Conservation (phyloP, 2,329 filamentous ascomycete species). For the Aspergillus novofumigatus region DNA sequence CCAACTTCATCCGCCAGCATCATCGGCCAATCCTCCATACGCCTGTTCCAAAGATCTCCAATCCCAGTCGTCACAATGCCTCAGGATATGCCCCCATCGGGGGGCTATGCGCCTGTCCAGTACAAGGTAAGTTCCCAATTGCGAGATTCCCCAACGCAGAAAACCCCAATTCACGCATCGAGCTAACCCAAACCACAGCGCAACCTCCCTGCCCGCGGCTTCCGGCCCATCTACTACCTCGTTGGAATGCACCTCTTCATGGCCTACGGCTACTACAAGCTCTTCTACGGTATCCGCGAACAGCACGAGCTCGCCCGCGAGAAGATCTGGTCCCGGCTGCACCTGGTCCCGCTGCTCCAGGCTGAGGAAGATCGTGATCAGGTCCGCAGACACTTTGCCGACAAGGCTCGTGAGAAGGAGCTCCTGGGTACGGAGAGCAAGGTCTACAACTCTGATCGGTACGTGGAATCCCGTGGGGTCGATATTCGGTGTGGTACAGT, state of each 20-base stretch:
- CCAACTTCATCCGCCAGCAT: constrained; percentile 26
- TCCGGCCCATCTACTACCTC: constrained; percentile 77
- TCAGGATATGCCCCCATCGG: constrained; percentile 93
- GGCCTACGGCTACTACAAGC: constrained; percentile 86
- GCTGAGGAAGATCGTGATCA: constrained; percentile 96
- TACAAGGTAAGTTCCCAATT: constrained; percentile 68
- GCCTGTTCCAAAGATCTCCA: constrained; percentile 1
- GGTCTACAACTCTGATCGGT: constrained; percentile 88
- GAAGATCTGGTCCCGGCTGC: constrained; percentile 97
- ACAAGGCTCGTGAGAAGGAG: constrained; percentile 86
- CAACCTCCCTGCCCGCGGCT: constrained; percentile 87
- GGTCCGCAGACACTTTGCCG: constrained; percentile 79
- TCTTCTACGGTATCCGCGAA: constrained; percentile 78
- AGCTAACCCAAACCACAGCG: constrained; percentile 51
- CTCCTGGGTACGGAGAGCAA: constrained; percentile 77
- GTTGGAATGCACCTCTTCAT: constrained; percentile 72
- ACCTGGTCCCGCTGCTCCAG: constrained; percentile 88
- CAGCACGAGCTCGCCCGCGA: constrained; percentile 92
- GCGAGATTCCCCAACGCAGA: not conserved
- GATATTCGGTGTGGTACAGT: not conserved
- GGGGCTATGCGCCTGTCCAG: constrained; percentile 94
- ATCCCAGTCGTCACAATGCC: constrained; percentile 60
- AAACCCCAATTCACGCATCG: constrained; percentile 2
- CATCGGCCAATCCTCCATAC: constrained; percentile 9
- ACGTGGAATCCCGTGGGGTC: constrained; percentile 32